Base-by-base conservation (phyloP, 2,329 filamentous ascomycete species). In the Leptographium flavum region DNA sequence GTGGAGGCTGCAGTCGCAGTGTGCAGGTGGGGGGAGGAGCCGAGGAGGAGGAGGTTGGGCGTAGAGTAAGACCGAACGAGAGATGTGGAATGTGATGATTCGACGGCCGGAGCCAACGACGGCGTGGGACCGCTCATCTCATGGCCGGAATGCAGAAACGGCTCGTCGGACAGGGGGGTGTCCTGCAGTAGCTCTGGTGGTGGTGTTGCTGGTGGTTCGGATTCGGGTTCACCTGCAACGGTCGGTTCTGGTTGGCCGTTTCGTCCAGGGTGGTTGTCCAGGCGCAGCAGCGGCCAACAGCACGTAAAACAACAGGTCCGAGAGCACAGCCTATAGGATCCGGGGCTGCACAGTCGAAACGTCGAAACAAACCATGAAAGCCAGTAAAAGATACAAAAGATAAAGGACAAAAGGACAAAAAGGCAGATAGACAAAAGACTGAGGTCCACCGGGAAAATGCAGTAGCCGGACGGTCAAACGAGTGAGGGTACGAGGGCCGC, bases 101-200 rank as follows among this genome's bases (percentile, higher is more conserved):
- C 59, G 57, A 63, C 59, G 57, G 63, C 58, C 54, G 62, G 58
- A 51, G 63, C 58, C 60, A 63, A 61, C 56, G 63, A 58, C 57
- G 63, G 53, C 50, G 58, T 61, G 51, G 62, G 55, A 47, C 60
- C 61, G 57, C 57, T 64, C 65, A 68, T 68, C 56, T 63, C 66
- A 67, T 66, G 52, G 52, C 52, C 49, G 48, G 40, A 47, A 47
- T 45, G 46, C 23, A 43, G 33, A 17, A 25, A 33, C 37, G 39
- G 46, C 36, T 36, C n/a, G 41, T 35, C n/a, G 27, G 39, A 30
- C 36, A 46, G 45, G 45, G 43, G 40, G 15, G 21, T 25, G 25
- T 37, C 27, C 14, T n/a, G 28, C 35, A 37, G 31, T 44, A 39
- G 33, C 40, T 31, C 31, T 38, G 19, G 11, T 14, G 4, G 9